A percentile compares a stretch with the other conserved stretches of the same genome.
These are phyloP conservation scores for Cladobotryum protrusum DNA, from an alignment of 2,329 filamentous ascomycete genomes.

Conservation along the genomic window DNA sequence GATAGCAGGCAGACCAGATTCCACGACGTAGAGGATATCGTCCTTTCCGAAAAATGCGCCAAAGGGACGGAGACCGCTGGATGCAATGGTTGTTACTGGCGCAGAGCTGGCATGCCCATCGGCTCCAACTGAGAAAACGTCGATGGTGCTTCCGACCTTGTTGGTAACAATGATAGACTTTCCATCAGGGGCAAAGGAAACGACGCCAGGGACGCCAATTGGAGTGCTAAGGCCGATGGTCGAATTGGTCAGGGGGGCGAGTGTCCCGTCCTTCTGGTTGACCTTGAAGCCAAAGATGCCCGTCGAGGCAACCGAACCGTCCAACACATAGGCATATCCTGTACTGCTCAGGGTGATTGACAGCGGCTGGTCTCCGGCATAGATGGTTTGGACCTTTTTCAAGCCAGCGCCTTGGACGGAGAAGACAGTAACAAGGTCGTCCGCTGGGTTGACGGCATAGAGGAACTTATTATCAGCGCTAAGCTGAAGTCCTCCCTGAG, in stretches of 20 bases:
- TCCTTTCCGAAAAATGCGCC: conserved; percentile 11
- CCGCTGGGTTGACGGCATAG: conserved; percentile 17
- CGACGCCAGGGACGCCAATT: conserved; percentile 16
- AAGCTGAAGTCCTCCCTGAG: conserved; percentile 67
- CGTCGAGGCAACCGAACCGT: conserved; percentile 16
- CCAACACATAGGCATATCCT: conserved; percentile 16
- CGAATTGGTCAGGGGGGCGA: conserved; percentile 15
- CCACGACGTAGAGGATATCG: conserved; percentile 12
- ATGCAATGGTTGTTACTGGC: conserved; percentile 12
- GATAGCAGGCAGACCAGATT: conserved; percentile 13
- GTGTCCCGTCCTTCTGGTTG: conserved; percentile 8
- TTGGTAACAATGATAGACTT: conserved; percentile 16
- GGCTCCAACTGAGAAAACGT: conserved; percentile 14
- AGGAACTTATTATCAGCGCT: conserved; percentile 14
- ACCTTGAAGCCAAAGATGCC: conserved; percentile 18
- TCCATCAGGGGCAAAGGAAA: conserved; percentile 15
- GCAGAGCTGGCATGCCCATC: conserved; percentile 10
- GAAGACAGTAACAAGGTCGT: conserved; percentile 16
- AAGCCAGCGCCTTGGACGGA: conserved; percentile 13
- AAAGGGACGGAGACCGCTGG: conserved; percentile 14
- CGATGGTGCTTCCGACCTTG: conserved; percentile 18
- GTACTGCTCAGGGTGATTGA: conserved; percentile 16
- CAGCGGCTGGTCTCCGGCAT: conserved; percentile 17
- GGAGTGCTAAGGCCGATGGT: conserved; percentile 17
- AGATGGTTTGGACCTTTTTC: conserved; percentile 15